phyloP scores from a whole-genome alignment of 2,329 filamentous ascomycete genomes.

The Ceratocystis alfenasii region DNA sequence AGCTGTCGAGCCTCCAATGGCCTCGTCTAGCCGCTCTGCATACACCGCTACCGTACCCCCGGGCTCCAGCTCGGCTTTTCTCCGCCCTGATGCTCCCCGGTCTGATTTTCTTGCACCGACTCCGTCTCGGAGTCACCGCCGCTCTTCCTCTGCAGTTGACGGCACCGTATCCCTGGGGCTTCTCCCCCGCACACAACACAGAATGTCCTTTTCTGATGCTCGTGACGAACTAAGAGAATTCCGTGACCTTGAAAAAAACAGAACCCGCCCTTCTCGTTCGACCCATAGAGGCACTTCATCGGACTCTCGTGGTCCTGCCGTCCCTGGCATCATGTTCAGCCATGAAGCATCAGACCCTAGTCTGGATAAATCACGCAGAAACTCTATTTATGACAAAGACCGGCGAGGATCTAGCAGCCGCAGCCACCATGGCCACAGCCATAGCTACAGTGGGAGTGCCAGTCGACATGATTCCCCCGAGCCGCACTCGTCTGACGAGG shows the following conservation, averaged over 20 bases:
- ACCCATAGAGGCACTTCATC: slow-evolving; percentile 33
- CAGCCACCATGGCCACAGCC: slow-evolving; percentile 27
- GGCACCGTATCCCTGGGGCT: slow-evolving; percentile 19
- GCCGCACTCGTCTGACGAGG: slow-evolving; percentile 10
- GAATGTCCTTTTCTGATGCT: slow-evolving; percentile 21
- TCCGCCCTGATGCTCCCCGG: slow-evolving; percentile 15
- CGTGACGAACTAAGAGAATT: not conserved
- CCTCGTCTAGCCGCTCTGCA: slow-evolving; percentile 8
- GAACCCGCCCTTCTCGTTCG: slow-evolving; percentile 28
- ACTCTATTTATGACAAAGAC: slow-evolving; percentile 18
- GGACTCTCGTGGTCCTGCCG: slow-evolving; percentile 28
- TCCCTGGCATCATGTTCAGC: slow-evolving; percentile 44
- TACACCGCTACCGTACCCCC: slow-evolving; percentile 14
- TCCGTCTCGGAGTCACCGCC: slow-evolving; percentile 25
- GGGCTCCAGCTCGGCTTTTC: not conserved
- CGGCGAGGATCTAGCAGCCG: slow-evolving; percentile 15
- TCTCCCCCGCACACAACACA: slow-evolving; percentile 24
- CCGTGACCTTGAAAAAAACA: slow-evolving; percentile 16
- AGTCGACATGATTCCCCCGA: slow-evolving; percentile 17
- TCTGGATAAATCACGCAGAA: slow-evolving; percentile 26
- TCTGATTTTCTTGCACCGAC: slow-evolving; percentile 25
- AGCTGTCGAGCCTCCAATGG: slow-evolving; percentile 11
- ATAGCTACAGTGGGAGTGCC: slow-evolving; percentile 20
- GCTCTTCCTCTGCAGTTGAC: slow-evolving; percentile 17
- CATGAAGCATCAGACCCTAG: slow-evolving; percentile 37